These are phyloP conservation scores for Amanita jacksonii DNA, from an alignment of 768 basidiomycete genomes.

Conservation along the genomic window DNA sequence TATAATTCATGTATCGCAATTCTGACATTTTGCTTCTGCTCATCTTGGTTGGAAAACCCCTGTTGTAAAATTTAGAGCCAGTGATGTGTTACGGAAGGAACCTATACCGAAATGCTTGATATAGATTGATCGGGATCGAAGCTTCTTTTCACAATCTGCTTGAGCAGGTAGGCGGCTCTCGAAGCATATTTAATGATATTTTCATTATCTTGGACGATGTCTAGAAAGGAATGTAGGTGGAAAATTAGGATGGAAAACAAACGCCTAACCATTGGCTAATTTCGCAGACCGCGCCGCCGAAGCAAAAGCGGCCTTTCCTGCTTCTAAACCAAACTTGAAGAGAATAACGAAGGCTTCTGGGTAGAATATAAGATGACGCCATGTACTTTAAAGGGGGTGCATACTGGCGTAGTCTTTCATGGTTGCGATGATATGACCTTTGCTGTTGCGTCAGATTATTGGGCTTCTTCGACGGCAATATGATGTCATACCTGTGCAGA, in stretches of 20 bases:
- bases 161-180: neutral
- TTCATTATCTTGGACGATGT: conserved; percentile 1
- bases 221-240: neutral
- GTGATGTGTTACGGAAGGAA: too few relatives aligned
- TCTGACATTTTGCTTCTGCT: neutral
- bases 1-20: neutral
- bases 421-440: conserved; percentile 6
- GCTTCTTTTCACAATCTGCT: neutral
- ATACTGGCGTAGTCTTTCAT: conserved; percentile 8
- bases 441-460: neutral
- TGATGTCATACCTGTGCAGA: neutral
- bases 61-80: too few relatives aligned
- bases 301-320: conserved; percentile 3
- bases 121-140: conserved; percentile 2
- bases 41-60: neutral
- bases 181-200: conserved; percentile 1
- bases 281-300: neutral
- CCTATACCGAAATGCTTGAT: neutral
- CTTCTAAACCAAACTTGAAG: conserved; percentile 2
- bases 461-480: too few relatives aligned
- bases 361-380: neutral
- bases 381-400: neutral
- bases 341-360: conserved; percentile 7
- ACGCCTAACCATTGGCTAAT: conserved; percentile 2
- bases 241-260: too few relatives aligned